Conservation (phyloP, 345 rosid species). For the Erucastrum elatum region DNA sequence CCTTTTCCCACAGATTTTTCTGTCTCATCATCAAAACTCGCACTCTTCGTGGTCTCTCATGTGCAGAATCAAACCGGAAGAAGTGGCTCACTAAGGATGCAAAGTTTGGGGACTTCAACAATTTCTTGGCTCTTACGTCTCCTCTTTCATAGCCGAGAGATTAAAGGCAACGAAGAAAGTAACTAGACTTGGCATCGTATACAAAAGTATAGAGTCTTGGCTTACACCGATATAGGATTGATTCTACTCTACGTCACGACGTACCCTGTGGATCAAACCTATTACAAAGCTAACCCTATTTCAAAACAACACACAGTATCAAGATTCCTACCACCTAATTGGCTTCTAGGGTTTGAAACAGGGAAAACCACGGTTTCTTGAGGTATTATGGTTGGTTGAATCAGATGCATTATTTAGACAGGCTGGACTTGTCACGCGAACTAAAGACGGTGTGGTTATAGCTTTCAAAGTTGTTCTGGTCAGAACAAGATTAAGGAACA, state of each 20-base stretch:
- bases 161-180: not conserved
- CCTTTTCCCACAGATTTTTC: not conserved
- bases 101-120: not conserved
- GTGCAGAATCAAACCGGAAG: not conserved
- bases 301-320: not conserved
- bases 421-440: not conserved
- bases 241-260: not conserved
- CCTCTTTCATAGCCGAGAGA: not conserved
- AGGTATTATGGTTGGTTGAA: no score
- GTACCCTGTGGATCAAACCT: not conserved
- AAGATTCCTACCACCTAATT: not conserved
- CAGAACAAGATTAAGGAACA: not conserved
- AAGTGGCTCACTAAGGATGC: not conserved
- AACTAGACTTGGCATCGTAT: not conserved
- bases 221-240: not conserved
- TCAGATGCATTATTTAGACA: not conserved
- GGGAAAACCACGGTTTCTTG: no score
- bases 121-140: not conserved
- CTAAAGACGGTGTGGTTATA: not conserved
- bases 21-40: constrained; percentile 1
- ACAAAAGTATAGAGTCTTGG: not conserved
- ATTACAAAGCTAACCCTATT: not conserved
- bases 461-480: constrained; percentile 3
- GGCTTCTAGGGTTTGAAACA: no score
- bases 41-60: constrained; percentile 5